Evolutionary conservation across 345 rosid genomes (phyloP), one percentile per base, ranked within the genome.

Genomic region (Lepidium didymum): DNA sequence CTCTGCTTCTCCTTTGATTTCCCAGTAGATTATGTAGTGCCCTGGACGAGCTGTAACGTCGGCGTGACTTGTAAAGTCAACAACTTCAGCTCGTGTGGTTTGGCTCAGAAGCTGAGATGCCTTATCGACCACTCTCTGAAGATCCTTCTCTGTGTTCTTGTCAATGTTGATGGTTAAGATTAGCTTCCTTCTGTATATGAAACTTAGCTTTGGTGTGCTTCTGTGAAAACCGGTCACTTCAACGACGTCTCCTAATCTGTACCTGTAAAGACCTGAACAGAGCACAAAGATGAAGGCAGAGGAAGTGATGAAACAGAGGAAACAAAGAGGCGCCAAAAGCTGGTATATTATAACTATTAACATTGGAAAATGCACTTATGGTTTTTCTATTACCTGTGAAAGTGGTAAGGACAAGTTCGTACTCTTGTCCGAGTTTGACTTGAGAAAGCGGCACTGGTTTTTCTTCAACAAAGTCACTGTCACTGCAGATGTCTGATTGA

Each of bases 91-190:
- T 60, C 47, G 41, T 18, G 72, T 41, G 15, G 72, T 56, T 61
- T 49, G 77, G 68, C 75, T 84, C 41, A 86, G 85, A 7, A 83
- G 71, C 80, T 77, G 78, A 18, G 81, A 77, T 10, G 88, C 92
- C n/a, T 66, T 81, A 68, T 93, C 87, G 3, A 90, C 96, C 52
- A 87, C 94, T 16, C 80, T 57, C 68, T 93, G 98, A 14, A 93
- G 92, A 74, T 93, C 98, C 31, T 84, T 88, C 62, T 93, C 98
- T 0, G 97, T 93, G 82, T 88, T 93, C 79, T 93, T 93, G 88
- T 93, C 97, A 37, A 93, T 93, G 81, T 93, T 93, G 56, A 93
- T 70, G 0, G 88, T 81, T 56, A 93, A 68, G 33, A 93, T 77
- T 44, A 88, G 89, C 80, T 90, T 93, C 62, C 91, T 87, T 65